Percentiles rank a stretch among this genome's conserved stretches.
These are phyloP conservation scores for Alternaria arborescens DNA, from an alignment of 2,329 filamentous ascomycete genomes.

Conservation along the genomic window DNA sequence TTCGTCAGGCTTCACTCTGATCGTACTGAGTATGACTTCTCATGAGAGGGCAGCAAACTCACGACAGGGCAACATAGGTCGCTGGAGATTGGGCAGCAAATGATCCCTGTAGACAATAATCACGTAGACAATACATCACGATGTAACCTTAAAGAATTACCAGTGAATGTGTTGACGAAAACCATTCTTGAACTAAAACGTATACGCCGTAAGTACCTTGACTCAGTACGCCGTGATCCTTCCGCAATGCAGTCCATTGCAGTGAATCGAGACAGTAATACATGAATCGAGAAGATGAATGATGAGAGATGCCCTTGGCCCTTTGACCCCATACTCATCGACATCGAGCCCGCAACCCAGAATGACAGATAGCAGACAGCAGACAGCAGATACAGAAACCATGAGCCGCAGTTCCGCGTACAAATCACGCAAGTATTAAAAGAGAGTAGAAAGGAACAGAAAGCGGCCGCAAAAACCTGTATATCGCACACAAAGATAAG, in stretches of 20 bases:
- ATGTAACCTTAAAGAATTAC: too few relatives aligned
- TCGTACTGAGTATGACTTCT: too few relatives aligned
- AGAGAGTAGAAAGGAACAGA: constrained; percentile 5
- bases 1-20: too few relatives aligned
- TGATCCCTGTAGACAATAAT: too few relatives aligned
- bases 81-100: too few relatives aligned
- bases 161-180: too few relatives aligned
- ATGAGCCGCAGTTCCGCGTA: constrained; percentile 22
- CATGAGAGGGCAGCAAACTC: too few relatives aligned
- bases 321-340: constrained; percentile 13
- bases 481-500: constrained; percentile 14
- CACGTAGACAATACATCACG: too few relatives aligned
- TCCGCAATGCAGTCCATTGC: not conserved
- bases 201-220: constrained; percentile 11
- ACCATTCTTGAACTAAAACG: not conserved
- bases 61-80: too few relatives aligned
- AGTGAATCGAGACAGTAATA: constrained; percentile 25
- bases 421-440: constrained; percentile 14
- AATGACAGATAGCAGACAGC: constrained; percentile 14
- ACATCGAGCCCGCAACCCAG: constrained; percentile 15
- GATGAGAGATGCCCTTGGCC: constrained; percentile 5
- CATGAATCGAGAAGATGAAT: constrained; percentile 23
- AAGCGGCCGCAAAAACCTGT: constrained; percentile 11
- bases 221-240: not conserved
- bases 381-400: constrained; percentile 20